Base-by-base conservation (phyloP, 2,329 filamentous ascomycete genomes). In the Graphiopsis chlorocephala region DNA sequence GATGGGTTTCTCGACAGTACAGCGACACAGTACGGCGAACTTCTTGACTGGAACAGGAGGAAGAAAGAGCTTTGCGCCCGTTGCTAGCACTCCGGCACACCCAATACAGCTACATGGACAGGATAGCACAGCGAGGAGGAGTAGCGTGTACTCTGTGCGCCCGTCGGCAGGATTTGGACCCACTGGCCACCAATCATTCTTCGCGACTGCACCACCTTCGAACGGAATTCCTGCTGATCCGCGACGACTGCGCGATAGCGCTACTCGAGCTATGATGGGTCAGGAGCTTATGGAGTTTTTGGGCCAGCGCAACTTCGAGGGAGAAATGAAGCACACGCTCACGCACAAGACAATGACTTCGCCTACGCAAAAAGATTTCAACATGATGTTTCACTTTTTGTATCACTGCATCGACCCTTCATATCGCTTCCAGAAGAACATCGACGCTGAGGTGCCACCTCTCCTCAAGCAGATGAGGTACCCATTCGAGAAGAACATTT, bases 301-400 rank as follows among this genome's bases (percentile, higher is more conserved):
- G 74, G 89, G 92, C 0, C 89, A 93, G 64, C 90, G 97, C 77
- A 97, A 97, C 75, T 99, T 98, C 73, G 95, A 99, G 78, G 88
- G 97, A 85, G 93, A 98, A 71, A 97, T 96, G 89, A 97, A 96
- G 79, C 91, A 98, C 76, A 90, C 88, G 1, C 82, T 99, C n/a
- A 91, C 92, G 0, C 90, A 91, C 68, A 97, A 97, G 72, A 91
- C 92, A 7, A 88, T 97, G 75, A 94, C 92, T 72, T 96, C 92
- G 50, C 96, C 95, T 0, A 99, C 94, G 0, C 94, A 98, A 72
- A 99, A 99, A 75, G 95, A 99, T 76, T 99, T 99, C 81, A 95
- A 96, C 74, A 90, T 87, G 78, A 96, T 99, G 85, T 99, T 99
- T 74, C 93, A 98, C 74, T 99, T 94, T 91, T 83, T 99, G 3